phyloP scores from a whole-genome alignment of 192 early-diverging fungal genomes.

The Backusella liffmaniae region DNA sequence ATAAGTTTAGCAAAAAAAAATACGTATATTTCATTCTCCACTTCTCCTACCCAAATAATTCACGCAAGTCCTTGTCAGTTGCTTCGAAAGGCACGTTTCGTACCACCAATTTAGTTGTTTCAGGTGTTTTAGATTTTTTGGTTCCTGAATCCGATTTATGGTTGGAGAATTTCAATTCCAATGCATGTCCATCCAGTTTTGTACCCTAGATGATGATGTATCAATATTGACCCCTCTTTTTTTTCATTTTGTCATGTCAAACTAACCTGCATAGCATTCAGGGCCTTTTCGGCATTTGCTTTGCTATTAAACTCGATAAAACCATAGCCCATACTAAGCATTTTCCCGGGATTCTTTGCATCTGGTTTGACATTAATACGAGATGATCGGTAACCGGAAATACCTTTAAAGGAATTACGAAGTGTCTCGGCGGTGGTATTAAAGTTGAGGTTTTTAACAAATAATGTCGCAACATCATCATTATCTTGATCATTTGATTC shows the following conservation, averaged over 20 bases:
- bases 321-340: slow-evolving; percentile 96
- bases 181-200: slow-evolving; percentile 82
- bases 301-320: slow-evolving; percentile 89
- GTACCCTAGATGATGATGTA: slow-evolving; percentile 43
- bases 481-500: slow-evolving; percentile 45
- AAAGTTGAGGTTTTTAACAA: slow-evolving; percentile 97
- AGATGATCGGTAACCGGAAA: slow-evolving; percentile 82
- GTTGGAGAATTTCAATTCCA: slow-evolving; percentile 92
- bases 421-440: slow-evolving; percentile 81
- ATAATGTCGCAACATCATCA: slow-evolving; percentile 73
- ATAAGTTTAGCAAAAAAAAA: not conserved
- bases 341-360: slow-evolving; percentile 73
- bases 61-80: slow-evolving; percentile 89
- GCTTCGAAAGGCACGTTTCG: slow-evolving; percentile 98
- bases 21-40: not conserved
- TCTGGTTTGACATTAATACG: slow-evolving; percentile 84
- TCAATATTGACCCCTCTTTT: not conserved
- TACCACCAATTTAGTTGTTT: slow-evolving; percentile 58
- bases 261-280: slow-evolving; percentile 82
- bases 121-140: slow-evolving; percentile 75
- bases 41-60: slow-evolving; percentile 70
- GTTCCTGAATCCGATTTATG: slow-evolving; percentile 66
- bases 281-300: slow-evolving; percentile 78
- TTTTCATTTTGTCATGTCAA: not conserved
- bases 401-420: slow-evolving; percentile 64